Conservation (phyloP, 129 eudicot genomes). For the Arctium lappa region DNA sequence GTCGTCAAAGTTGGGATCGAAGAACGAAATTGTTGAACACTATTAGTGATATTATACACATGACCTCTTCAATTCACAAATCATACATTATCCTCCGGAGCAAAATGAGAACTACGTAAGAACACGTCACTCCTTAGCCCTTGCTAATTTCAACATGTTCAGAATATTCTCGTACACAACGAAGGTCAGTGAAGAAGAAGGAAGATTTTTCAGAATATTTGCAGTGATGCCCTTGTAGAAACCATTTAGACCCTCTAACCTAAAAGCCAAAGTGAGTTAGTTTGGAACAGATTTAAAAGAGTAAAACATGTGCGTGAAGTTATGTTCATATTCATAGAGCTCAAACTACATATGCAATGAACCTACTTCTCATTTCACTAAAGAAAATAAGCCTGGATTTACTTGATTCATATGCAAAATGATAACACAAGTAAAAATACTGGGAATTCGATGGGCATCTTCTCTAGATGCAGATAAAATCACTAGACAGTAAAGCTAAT, state of each 20-base stretch:
- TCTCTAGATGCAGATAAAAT: no score
- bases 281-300: neutral
- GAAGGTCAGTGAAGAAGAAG: slow-evolving; percentile 89
- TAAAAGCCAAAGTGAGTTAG: slow-evolving; percentile 19
- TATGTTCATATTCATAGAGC: neutral
- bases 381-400: neutral
- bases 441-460: no score
- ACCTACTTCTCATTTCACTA: neutral
- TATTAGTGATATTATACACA: neutral
- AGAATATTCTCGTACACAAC: slow-evolving; percentile 86
- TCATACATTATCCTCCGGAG: neutral
- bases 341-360: neutral
- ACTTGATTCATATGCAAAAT: neutral
- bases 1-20: neutral
- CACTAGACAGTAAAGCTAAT: no score
- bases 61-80: neutral
- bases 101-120: neutral
- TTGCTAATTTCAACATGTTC: slow-evolving; percentile 54
- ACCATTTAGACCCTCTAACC: slow-evolving; percentile 85
- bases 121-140: slow-evolving; percentile 35
- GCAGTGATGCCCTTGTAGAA: slow-evolving; percentile 95
- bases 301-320: neutral
- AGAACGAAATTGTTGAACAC: neutral
- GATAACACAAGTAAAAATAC: no score
- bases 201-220: slow-evolving; percentile 82